Percentiles rank a stretch among this genome's conserved stretches.
phyloP scores from a whole-genome alignment of 768 basidiomycete genomes.

The Rhodotorula toruloides region DNA sequence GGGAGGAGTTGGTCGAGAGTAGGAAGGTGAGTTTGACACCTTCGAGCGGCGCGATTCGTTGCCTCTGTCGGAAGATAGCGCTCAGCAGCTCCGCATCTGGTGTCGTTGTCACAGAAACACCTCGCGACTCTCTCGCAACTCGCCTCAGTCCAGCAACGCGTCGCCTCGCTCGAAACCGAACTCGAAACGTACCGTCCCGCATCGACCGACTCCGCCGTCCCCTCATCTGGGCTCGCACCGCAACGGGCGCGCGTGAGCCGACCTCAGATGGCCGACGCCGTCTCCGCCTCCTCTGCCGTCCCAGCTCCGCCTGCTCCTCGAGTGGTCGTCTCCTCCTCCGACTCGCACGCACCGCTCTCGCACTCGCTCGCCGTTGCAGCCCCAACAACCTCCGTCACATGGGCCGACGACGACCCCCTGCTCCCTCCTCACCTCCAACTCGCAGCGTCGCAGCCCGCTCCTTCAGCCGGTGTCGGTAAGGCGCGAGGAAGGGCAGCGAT shows the following conservation, averaged over 20 bases:
- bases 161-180: conserved; percentile 29
- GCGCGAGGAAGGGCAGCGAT: background rate
- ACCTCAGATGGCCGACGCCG: conserved; percentile 12
- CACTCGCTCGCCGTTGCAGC: background rate
- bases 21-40: conserved; percentile 61
- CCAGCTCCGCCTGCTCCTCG: background rate
- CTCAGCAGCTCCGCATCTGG: too few species aligned
- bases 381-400: too few species aligned
- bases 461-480: background rate
- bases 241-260: conserved; percentile 32
- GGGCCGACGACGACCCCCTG: conserved; percentile 12
- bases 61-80: too few species aligned
- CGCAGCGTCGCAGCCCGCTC: conserved; percentile 2
- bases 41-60: background rate
- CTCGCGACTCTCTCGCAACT: conserved; percentile 25
- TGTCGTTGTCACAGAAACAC: conserved; percentile 26
- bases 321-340: background rate
- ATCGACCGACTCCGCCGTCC: background rate
- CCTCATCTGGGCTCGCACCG: background rate
- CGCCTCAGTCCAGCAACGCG: conserved; percentile 20
- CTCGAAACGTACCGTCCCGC: conserved; percentile 36
- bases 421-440: conserved; percentile 13
- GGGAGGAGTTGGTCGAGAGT: conserved; percentile 69
- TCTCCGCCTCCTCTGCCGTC: background rate
- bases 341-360: background rate